These are phyloP conservation scores for Lentinula raphanica DNA, from an alignment of 768 basidiomycete genomes.

Conservation along the genomic window DNA sequence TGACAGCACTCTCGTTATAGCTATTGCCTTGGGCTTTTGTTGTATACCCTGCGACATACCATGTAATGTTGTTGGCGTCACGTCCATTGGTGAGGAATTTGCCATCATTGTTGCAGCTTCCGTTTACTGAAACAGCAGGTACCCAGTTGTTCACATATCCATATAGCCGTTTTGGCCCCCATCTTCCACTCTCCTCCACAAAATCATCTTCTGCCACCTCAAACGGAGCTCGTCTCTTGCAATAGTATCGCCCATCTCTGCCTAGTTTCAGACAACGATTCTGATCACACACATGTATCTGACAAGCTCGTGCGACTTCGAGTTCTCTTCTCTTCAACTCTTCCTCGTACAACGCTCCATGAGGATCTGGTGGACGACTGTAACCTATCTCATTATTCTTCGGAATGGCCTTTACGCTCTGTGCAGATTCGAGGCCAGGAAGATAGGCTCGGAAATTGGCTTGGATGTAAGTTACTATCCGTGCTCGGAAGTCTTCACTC, in stretches of 20 bases:
- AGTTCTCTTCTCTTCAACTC: conserved; percentile 11
- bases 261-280: conserved; percentile 15
- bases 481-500: conserved; percentile 20
- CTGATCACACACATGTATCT: conserved; percentile 27
- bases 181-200: conserved; percentile 22
- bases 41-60: conserved; percentile 34
- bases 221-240: conserved; percentile 33
- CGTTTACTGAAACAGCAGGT: conserved; percentile 16
- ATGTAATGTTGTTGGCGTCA: conserved; percentile 27
- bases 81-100: conserved; percentile 31
- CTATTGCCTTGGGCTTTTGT: conserved; percentile 33
- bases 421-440: conserved; percentile 1
- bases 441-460: conserved; percentile 27
- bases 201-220: conserved; percentile 14
- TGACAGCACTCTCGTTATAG: conserved; percentile 31
- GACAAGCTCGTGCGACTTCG: conserved; percentile 19
- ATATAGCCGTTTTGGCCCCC: conserved; percentile 20
- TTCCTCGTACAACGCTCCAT: conserved; percentile 7
- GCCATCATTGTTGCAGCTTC: conserved; percentile 31
- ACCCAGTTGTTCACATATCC: conserved; percentile 23
- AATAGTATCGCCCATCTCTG: conserved; percentile 15
- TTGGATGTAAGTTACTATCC: conserved; percentile 23
- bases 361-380: conserved; percentile 29
- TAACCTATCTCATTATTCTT: conserved; percentile 20
- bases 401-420: background rate